Percentiles rank a stretch among this genome's conserved stretches.
Conservation (phyloP, 2,329 filamentous ascomycete species). For the Shiraia bambusicola region DNA sequence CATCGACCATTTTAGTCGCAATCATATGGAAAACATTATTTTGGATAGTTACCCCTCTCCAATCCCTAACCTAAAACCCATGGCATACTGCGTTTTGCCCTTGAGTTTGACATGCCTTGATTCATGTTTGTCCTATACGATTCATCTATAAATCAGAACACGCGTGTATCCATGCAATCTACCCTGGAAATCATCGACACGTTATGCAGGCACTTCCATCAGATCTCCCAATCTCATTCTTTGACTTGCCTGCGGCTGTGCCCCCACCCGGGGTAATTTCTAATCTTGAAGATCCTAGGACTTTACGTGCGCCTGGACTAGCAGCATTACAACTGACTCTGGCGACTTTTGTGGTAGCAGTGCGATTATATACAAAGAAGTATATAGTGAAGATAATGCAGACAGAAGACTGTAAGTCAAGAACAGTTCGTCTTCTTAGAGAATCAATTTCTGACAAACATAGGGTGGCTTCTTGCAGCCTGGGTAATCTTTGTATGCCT, state of each 20-base stretch:
- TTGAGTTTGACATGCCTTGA: not conserved
- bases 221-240: not conserved
- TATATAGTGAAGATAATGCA: slow-evolving; percentile 9
- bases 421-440: too few relatives aligned
- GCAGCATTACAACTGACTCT: slow-evolving; percentile 9
- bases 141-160: not conserved
- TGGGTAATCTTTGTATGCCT: slow-evolving; percentile 11
- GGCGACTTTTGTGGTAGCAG: slow-evolving; percentile 8
- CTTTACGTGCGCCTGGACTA: slow-evolving; percentile 5
- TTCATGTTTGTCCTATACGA: slow-evolving; percentile 1
- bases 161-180: too few relatives aligned
- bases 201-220: too few relatives aligned
- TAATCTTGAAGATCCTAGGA: slow-evolving; percentile 10
- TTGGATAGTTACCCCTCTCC: too few relatives aligned
- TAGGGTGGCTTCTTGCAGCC: slow-evolving; percentile 13
- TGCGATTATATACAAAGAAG: slow-evolving; percentile 11
- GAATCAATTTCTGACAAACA: too few relatives aligned
- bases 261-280: slow-evolving; percentile 11
- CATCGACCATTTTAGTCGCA: too few relatives aligned
- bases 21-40: not conserved
- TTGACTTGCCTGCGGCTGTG: slow-evolving; percentile 8
- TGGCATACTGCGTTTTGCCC: too few relatives aligned
- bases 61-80: too few relatives aligned
- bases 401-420: slow-evolving; percentile 15
- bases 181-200: too few relatives aligned